Evolutionary conservation across 768 basidiomycete species (phyloP).

Genomic region (Boletus sp.): DNA sequence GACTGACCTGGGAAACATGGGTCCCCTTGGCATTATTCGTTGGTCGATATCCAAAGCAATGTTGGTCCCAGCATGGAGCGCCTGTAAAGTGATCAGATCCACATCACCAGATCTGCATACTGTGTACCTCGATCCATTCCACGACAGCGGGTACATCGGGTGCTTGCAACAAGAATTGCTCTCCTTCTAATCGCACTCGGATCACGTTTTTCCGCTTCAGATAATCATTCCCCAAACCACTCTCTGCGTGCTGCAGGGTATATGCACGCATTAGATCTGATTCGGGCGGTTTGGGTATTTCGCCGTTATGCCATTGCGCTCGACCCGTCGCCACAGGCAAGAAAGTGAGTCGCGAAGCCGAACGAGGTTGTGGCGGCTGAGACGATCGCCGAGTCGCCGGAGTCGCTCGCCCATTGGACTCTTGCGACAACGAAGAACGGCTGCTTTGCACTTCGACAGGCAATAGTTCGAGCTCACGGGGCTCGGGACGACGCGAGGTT

Average conservation of each 20-base stretch:
- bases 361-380: conserved; percentile 12
- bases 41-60: conserved; percentile 90
- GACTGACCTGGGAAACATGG: conserved; percentile 71
- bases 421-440: conserved; percentile 21
- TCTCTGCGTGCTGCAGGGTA: conserved; percentile 86
- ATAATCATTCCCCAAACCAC: conserved; percentile 94
- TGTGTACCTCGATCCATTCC: conserved; percentile 88
- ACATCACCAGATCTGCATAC: conserved; percentile 1
- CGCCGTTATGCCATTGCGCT: conserved; percentile 16
- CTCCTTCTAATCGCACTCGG: conserved; percentile 85
- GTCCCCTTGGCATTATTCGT: conserved; percentile 87
- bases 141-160: conserved; percentile 81
- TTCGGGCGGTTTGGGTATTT: conserved; percentile 41
- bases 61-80: conserved; percentile 88
- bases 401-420: conserved; percentile 9
- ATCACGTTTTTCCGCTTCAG: conserved; percentile 92
- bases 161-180: conserved; percentile 95
- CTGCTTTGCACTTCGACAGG: conserved; percentile 23
- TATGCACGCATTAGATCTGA: conserved; percentile 65
- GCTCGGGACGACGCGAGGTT: conserved; percentile 1
- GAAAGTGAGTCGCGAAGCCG: conserved; percentile 23
- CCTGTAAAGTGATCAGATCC: conserved; percentile 40
- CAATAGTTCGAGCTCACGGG: conserved; percentile 21
- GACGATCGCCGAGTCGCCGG: conserved; percentile 15
- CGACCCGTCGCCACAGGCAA: conserved; percentile 19